Conservation (phyloP, 768 basidiomycete species). For the Termitomyces bulborhizus region DNA sequence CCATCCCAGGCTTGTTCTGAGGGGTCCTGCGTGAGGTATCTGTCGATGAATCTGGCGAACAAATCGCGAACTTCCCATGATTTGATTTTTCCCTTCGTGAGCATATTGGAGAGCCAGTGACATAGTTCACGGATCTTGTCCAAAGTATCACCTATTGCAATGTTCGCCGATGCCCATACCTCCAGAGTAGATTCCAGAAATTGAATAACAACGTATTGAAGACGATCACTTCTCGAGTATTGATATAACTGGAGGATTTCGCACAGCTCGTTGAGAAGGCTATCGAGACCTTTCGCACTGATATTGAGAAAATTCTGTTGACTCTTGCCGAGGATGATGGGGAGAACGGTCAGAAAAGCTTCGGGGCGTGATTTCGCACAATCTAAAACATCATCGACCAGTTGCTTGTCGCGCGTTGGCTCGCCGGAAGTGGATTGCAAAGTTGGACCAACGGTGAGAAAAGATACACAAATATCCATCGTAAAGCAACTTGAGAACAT, state of each 20-base stretch:
- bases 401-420: constrained; percentile 54
- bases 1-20: constrained; percentile 43
- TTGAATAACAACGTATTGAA: constrained; percentile 50
- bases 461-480: constrained; percentile 47
- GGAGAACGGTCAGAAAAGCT: constrained; percentile 54
- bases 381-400: constrained; percentile 46
- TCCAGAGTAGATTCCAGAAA: constrained; percentile 60
- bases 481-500: constrained; percentile 26
- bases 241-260: constrained; percentile 47
- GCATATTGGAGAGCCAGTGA: constrained; percentile 43
- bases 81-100: constrained; percentile 33
- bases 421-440: constrained; percentile 55
- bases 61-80: constrained; percentile 68
- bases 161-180: constrained; percentile 42
- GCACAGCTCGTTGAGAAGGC: constrained; percentile 48
- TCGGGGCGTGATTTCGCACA: constrained; percentile 36
- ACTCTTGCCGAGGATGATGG: constrained; percentile 49
- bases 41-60: constrained; percentile 58
- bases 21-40: constrained; percentile 57
- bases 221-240: constrained; percentile 44
- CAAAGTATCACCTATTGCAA: constrained; percentile 28
- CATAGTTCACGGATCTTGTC: constrained; percentile 43
- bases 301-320: constrained; percentile 51
- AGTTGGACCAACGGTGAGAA: constrained; percentile 58
- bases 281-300: constrained; percentile 40